Evolutionary conservation across 2,329 filamentous ascomycete species (phyloP).

Genomic region (Fusarium tupiense): DNA sequence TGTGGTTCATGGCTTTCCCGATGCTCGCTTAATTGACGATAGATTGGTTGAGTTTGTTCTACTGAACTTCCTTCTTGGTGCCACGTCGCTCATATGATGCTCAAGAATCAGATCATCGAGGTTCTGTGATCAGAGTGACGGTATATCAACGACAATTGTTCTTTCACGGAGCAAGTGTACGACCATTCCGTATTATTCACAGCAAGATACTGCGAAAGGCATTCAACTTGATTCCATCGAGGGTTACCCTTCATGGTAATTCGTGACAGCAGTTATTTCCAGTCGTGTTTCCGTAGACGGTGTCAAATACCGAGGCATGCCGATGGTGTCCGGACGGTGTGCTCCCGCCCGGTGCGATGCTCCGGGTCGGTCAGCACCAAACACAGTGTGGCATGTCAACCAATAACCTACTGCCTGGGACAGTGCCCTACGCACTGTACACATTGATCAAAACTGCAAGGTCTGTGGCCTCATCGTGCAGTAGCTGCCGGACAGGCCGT

Average conservation of each 20-base stretch:
- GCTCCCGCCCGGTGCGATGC: conserved; percentile 3
- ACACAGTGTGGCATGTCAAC: conserved; percentile 27
- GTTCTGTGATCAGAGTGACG: conserved; percentile 10
- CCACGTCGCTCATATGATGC: not conserved
- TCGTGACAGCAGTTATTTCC: conserved; percentile 16
- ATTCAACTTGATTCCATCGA: not conserved
- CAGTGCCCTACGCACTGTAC: conserved; percentile 32
- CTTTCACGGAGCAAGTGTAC: not conserved
- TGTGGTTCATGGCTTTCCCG: not conserved
- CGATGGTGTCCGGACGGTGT: conserved; percentile 2
- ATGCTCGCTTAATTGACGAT: not conserved
- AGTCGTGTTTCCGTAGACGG: conserved; percentile 13
- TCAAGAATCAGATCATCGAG: conserved; percentile 24
- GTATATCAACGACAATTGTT: not conserved
- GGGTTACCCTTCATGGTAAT: not conserved
- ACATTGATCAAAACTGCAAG: conserved; percentile 9
- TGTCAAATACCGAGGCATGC: conserved; percentile 8
- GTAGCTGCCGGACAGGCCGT: conserved; percentile 43
- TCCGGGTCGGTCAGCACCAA: not conserved
- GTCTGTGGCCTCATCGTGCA: conserved; percentile 40
- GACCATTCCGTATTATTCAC: not conserved
- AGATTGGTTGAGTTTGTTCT: conserved; percentile 1
- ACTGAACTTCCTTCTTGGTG: not conserved
- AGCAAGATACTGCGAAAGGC: not conserved
- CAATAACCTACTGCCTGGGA: not conserved